These are phyloP conservation scores for Amanita molliuscula DNA, from an alignment of 768 basidiomycete genomes.

Conservation along the genomic window DNA sequence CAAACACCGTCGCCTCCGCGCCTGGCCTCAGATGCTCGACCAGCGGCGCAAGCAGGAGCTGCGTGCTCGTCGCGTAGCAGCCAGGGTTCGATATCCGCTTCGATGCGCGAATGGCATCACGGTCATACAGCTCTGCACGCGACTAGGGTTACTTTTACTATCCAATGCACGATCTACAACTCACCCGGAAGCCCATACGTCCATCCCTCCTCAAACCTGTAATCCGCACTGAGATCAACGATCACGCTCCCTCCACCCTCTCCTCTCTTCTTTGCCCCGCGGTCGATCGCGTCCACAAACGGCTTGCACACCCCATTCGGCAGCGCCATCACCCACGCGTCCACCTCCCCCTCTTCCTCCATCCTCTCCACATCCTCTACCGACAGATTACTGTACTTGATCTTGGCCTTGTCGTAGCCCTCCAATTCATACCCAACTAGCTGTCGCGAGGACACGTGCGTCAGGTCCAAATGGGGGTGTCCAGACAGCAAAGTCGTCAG, in stretches of 20 bases:
- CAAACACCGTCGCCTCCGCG: slow-evolving; percentile 78
- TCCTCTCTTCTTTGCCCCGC: slow-evolving; percentile 48
- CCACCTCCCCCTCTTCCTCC: slow-evolving; percentile 85
- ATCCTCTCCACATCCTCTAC: slow-evolving; percentile 72
- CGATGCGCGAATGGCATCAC: slow-evolving; percentile 52
- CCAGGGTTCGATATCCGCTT: slow-evolving; percentile 95
- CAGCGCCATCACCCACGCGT: slow-evolving; percentile 98
- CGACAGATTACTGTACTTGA: slow-evolving; percentile 78
- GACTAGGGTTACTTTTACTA: slow-evolving; percentile 14
- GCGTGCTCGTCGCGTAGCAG: slow-evolving; percentile 91
- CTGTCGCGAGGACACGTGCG: slow-evolving; percentile 96
- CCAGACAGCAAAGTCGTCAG: slow-evolving; percentile 74
- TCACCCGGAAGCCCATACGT: slow-evolving; percentile 98
- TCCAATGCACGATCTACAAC: slow-evolving; percentile 22
- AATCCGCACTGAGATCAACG: slow-evolving; percentile 91
- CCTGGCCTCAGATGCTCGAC: slow-evolving; percentile 55
- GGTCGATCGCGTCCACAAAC: slow-evolving; percentile 90
- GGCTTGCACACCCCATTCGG: slow-evolving; percentile 98
- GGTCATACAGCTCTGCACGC: slow-evolving; percentile 77
- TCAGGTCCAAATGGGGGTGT: slow-evolving; percentile 84
- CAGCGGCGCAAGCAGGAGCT: slow-evolving; percentile 87
- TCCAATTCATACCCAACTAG: slow-evolving; percentile 74
- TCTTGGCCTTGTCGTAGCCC: slow-evolving; percentile 65
- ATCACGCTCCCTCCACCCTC: slow-evolving; percentile 59
- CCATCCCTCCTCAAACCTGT: slow-evolving; percentile 92